Percentiles rank a stretch among this genome's conserved stretches.
Conservation (phyloP, 768 basidiomycete species). For the Baorangia bicolor region DNA sequence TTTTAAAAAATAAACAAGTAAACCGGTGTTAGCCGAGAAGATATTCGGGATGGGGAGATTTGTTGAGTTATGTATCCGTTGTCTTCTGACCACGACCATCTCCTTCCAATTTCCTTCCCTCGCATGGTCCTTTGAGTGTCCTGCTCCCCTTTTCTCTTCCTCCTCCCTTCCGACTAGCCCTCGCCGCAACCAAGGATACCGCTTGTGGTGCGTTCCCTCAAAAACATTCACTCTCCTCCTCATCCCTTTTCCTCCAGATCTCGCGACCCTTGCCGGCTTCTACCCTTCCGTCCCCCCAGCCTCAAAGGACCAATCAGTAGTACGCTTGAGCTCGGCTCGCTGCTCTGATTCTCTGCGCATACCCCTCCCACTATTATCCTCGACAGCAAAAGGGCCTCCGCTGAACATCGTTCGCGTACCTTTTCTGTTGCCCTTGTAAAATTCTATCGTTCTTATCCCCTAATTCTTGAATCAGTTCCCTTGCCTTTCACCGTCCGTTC, state of each 20-base stretch:
- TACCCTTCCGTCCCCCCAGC: constrained; percentile 44
- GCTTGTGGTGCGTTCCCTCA: constrained; percentile 42
- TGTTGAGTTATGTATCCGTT: constrained; percentile 30
- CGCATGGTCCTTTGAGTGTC: constrained; percentile 38
- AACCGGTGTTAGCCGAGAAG: constrained; percentile 30
- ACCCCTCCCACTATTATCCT: constrained; percentile 4
- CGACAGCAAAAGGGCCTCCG: constrained; percentile 36
- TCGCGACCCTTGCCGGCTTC: constrained; percentile 95
- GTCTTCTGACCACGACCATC: constrained; percentile 32
- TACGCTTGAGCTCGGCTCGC: constrained; percentile 78
- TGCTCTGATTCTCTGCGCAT: constrained; percentile 34
- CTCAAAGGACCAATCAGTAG: constrained; percentile 42
- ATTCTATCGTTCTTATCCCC: constrained; percentile 15
- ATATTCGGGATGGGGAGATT: constrained; percentile 17
- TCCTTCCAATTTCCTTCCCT: constrained; percentile 22
- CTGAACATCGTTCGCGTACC: constrained; percentile 49
- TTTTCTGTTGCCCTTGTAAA: constrained; percentile 29
- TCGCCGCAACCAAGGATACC: constrained; percentile 53
- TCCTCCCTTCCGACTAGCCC: constrained; percentile 38
- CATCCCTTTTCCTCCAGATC: constrained; percentile 45
- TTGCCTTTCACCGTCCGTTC: constrained; percentile 1
- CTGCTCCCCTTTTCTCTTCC: constrained; percentile 26
- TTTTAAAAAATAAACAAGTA: constrained; percentile 8
- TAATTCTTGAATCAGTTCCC: constrained; percentile 15
- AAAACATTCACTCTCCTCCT: neutral